Evolutionary conservation across 116 monocot species (phyloP).

Genomic region (Papilionanthe hybrid): DNA sequence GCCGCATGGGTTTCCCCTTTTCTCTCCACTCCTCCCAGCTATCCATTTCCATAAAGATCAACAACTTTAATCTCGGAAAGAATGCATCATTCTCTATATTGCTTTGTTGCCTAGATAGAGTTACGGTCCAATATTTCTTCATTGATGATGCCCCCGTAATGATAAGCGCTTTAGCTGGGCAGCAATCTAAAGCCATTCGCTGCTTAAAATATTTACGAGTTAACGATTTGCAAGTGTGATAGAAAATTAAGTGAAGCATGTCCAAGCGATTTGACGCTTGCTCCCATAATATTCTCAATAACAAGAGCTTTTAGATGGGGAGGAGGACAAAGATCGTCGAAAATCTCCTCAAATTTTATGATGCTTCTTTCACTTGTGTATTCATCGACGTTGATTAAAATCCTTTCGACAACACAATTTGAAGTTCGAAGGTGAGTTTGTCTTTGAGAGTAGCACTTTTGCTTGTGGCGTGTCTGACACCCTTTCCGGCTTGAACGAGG

Average conservation of each 20-base stretch:
- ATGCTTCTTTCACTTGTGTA: too few relatives aligned
- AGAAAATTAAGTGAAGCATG: too few relatives aligned
- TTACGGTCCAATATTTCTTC: not conserved
- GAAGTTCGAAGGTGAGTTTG: too few relatives aligned
- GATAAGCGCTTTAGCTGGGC: not conserved
- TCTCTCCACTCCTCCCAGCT: not conserved
- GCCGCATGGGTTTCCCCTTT: not conserved
- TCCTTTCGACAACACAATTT: not conserved
- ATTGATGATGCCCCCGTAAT: not conserved
- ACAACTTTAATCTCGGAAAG: not conserved
- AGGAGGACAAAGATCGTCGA: too few relatives aligned
- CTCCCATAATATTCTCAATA: too few relatives aligned
- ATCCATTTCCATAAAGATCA: not conserved
- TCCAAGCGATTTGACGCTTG: too few relatives aligned
- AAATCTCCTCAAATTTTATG: too few relatives aligned
- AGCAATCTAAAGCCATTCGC: not conserved
- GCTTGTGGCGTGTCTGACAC: too few relatives aligned
- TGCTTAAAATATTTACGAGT: not conserved
- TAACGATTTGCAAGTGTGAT: rapidly evolving
- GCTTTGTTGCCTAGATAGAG: not conserved
- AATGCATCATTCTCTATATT: not conserved
- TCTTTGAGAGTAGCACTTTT: too few relatives aligned
- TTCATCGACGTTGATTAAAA: not conserved
- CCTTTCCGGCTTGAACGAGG: not conserved
- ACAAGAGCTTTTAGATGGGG: too few relatives aligned